phyloP scores from a whole-genome alignment of 805 yeast species.

The Candida sonorensis region DNA sequence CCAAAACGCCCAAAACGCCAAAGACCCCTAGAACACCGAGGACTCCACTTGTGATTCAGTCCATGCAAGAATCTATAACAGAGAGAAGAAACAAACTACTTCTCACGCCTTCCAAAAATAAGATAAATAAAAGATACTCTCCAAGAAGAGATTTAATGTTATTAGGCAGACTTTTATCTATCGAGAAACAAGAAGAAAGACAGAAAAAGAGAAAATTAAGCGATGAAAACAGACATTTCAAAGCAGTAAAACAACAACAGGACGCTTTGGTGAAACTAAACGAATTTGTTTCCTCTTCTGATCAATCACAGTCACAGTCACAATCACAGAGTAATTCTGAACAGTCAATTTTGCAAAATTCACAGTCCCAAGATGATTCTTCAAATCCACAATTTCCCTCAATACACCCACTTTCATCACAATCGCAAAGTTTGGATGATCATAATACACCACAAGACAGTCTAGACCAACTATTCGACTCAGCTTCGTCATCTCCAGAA shows the following conservation, averaged over 20 bases:
- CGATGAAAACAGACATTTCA: too few relatives aligned
- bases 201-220: constrained; percentile 13
- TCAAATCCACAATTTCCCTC: too few relatives aligned
- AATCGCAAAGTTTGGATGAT: constrained; percentile 2
- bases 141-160: constrained; percentile 25
- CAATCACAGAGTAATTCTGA: constrained; percentile 2
- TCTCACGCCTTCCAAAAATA: constrained; percentile 22
- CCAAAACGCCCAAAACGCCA: constrained; percentile 4
- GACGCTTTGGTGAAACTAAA: constrained; percentile 11
- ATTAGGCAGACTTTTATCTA: constrained; percentile 24
- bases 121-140: constrained; percentile 20
- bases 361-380: constrained; percentile 1
- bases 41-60: constrained; percentile 26
- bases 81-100: constrained; percentile 24
- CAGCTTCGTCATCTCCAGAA: too few relatives aligned
- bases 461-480: background rate
- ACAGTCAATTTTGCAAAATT: too few relatives aligned
- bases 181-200: constrained; percentile 17
- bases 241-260: constrained; percentile 1
- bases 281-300: constrained; percentile 7
- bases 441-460: too few relatives aligned
- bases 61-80: constrained; percentile 24
- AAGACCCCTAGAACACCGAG: constrained; percentile 23
- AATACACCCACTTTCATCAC: too few relatives aligned
- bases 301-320: constrained; percentile 3